Percentiles rank a stretch among this genome's conserved stretches.
These are phyloP conservation scores for Kodamaea fungicola DNA, from an alignment of 1,139 yeast species.

Conservation along the genomic window DNA sequence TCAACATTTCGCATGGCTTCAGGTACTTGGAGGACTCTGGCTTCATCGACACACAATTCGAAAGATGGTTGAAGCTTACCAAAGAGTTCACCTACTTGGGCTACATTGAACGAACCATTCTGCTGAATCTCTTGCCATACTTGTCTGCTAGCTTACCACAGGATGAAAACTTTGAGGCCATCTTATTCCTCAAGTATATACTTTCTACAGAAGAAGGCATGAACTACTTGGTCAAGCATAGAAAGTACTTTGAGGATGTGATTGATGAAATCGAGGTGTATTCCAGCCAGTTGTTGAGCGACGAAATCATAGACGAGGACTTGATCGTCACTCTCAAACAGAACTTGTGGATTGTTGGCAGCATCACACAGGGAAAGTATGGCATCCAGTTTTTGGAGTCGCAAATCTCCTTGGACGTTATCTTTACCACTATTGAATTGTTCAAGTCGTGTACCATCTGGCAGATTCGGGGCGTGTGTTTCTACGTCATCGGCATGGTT, in stretches of 20 bases:
- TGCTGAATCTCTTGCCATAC: constrained; percentile 26
- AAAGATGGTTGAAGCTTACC: constrained; percentile 23
- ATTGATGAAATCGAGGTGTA: constrained; percentile 20
- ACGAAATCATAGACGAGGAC: constrained; percentile 8
- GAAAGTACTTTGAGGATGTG: constrained; percentile 25
- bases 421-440: constrained; percentile 44
- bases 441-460: constrained; percentile 50
- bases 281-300: constrained; percentile 13
- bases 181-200: constrained; percentile 76
- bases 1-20: constrained; percentile 33
- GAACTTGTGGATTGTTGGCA: constrained; percentile 84
- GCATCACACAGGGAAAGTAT: constrained; percentile 63
- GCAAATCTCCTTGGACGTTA: constrained; percentile 44
- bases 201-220: constrained; percentile 83
- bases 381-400: constrained; percentile 68
- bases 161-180: constrained; percentile 35
- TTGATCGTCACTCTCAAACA: constrained; percentile 52
- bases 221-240: constrained; percentile 26
- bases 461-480: constrained; percentile 72
- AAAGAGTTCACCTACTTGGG: constrained; percentile 21
- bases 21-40: constrained; percentile 32
- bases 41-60: constrained; percentile 29
- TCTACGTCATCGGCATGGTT: constrained; percentile 72
- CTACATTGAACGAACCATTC: constrained; percentile 22
- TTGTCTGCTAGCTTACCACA: neutral